These are phyloP conservation scores for Fraxinus dipetala DNA, from an alignment of 305 asterid species.

Conservation along the genomic window DNA sequence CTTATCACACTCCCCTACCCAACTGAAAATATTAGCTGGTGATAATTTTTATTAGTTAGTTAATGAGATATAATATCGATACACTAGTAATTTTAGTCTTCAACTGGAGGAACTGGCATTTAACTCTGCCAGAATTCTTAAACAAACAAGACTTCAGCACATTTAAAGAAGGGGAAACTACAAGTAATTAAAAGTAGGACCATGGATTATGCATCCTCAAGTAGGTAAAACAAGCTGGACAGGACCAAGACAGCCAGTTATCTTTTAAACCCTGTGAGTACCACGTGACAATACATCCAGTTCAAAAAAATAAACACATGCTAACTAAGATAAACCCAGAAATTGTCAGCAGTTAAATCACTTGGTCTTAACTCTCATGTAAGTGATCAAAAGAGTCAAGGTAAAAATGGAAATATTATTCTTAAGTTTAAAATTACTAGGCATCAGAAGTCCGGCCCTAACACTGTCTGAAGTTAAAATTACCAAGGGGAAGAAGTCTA, in stretches of 20 bases:
- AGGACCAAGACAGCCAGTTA: not conserved
- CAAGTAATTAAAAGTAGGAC: not conserved
- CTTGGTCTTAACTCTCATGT: not conserved
- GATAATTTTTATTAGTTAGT: not conserved
- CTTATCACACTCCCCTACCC: not conserved
- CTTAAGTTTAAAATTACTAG: not conserved
- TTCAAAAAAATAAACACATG: not conserved
- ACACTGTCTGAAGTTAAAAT: not conserved
- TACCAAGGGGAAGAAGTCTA: not conserved
- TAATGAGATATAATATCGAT: not conserved
- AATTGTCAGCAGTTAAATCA: not conserved
- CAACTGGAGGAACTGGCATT: not conserved
- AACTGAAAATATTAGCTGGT: not conserved
- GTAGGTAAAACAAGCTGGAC: not conserved
- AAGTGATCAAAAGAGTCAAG: not conserved
- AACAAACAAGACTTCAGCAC: not conserved
- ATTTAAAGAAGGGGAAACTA: not conserved
- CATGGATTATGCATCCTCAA: not conserved
- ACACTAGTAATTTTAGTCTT: not conserved
- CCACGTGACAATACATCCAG: not conserved
- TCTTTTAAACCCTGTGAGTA: not conserved
- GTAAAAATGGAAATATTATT: not conserved
- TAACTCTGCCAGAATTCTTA: not conserved
- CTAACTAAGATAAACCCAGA: not conserved
- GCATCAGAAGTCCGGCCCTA: not conserved